These are phyloP conservation scores for Petrea volubilis DNA, from an alignment of 257 asterid species.

Conservation along the genomic window DNA sequence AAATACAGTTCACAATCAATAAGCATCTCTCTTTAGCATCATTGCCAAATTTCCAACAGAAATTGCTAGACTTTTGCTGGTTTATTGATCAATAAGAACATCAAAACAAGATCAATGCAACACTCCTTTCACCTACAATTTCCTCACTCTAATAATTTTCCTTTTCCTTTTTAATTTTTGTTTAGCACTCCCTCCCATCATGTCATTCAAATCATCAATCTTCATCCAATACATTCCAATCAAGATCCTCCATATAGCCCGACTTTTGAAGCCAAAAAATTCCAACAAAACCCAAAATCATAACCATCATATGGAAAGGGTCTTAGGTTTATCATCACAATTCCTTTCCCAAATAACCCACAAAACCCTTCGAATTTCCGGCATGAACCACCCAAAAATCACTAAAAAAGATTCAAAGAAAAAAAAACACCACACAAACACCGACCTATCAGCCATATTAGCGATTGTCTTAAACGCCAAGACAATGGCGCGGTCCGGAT, in stretches of 20 bases:
- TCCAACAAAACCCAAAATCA: background rate
- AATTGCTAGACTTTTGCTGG: background rate
- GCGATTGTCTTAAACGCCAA: slow-evolving; percentile 82
- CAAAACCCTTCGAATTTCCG: slow-evolving; percentile 21
- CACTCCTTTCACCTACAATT: background rate
- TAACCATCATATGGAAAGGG: background rate
- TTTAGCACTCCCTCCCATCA: background rate
- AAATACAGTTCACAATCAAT: slow-evolving; percentile 3
- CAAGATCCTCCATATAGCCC: background rate
- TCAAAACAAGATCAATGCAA: slow-evolving; percentile 11
- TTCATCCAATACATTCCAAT: background rate
- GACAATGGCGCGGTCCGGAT: slow-evolving; percentile 83
- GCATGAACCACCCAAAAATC: slow-evolving; percentile 4
- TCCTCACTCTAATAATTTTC: background rate
- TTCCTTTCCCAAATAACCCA: slow-evolving; percentile 8
- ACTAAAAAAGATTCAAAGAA: background rate
- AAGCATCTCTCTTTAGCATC: background rate
- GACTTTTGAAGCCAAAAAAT: background rate
- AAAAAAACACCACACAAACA: background rate
- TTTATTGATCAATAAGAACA: background rate
- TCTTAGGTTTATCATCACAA: background rate
- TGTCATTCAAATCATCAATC: background rate
- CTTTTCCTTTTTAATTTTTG: background rate
- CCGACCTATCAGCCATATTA: slow-evolving; percentile 93
- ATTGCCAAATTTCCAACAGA: background rate